Evolutionary conservation across 2,329 filamentous ascomycete genomes (phyloP), one percentile per base, ranked within the genome.

Genomic region (Penicillium sumatraense): DNA sequence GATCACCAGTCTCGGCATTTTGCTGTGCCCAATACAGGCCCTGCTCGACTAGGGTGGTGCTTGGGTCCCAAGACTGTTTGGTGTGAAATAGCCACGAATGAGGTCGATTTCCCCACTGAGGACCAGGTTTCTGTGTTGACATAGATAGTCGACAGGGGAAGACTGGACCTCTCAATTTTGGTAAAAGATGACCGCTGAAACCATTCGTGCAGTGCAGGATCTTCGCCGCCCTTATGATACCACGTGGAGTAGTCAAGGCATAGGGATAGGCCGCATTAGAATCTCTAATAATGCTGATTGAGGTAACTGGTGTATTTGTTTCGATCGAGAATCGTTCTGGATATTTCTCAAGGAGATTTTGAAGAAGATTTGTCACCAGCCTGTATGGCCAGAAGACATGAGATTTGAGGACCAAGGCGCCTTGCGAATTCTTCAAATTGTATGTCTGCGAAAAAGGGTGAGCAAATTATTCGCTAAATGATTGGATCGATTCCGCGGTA

Each of bases 11-110:
- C 16, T 59, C 35, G n/a, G 58, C 45, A 31, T 66, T 63, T 41
- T 65, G 65, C 16, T 55, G 47, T 18, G 45, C 26, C 27, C 56
- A 65, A 38, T 61, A 60, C 18, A 65, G 50, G 3, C 62, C 63
- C 13, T 33, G 10, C 29, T 48, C 29, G 53, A 52, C 74, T 0
- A 66, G 54, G 2, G 57, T 66, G 54, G 78, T 79, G 0, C 79
- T 63, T 3, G 83, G 62, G 3, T 76, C 78, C 80, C 81, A 84
- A 0, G 80, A 81, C 1, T 70, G 71, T 14, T 59, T 57, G 10
- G 75, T 75, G 33, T 49, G 29, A 16, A 49, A 49, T 18, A 49
- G 29, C 68, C 67, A 20, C 45, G 16, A 2, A 58, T 51, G 0
- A 64, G 59, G 33, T 67, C 69, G 6, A 18, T 41, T 21, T 18